Evolutionary conservation across 805 yeast species (phyloP).

Genomic region (Pichia paraexigua): DNA sequence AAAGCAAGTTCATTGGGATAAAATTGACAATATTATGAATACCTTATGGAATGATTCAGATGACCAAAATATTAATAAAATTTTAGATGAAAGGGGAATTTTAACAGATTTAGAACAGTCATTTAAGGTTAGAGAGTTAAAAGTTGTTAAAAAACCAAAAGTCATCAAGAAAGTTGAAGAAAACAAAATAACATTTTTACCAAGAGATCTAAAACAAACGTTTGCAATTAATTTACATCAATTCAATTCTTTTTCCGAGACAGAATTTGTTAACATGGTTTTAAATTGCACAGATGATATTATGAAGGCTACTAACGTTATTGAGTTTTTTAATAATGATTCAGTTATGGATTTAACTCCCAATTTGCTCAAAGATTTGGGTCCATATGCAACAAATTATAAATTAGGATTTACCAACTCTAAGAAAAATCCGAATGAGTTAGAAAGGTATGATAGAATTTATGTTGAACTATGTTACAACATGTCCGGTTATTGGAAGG

Average conservation of each 20-base stretch:
- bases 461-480: constrained; percentile 62
- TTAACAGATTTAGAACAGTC: constrained; percentile 54
- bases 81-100: constrained; percentile 51
- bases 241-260: constrained; percentile 45
- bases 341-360: constrained; percentile 54
- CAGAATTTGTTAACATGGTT: constrained; percentile 46
- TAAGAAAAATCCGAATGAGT: constrained; percentile 45
- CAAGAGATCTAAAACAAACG: constrained; percentile 70
- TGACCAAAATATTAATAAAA: constrained; percentile 37
- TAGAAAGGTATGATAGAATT: constrained; percentile 64
- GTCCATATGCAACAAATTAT: constrained; percentile 55
- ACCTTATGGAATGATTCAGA: constrained; percentile 56
- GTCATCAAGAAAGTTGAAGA: constrained; percentile 28
- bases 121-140: constrained; percentile 37
- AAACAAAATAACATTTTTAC: constrained; percentile 46
- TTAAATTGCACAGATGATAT: constrained; percentile 53
- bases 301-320: constrained; percentile 44
- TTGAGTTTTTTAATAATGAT: constrained; percentile 66
- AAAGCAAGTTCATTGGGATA: constrained; percentile 82
- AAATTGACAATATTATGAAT: constrained; percentile 45
- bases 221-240: constrained; percentile 71
- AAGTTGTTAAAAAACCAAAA: constrained; percentile 24
- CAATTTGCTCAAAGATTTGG: constrained; percentile 45
- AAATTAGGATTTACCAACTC: constrained; percentile 31
- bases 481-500: constrained; percentile 62